Conservation (phyloP, 208 protist species). For the Acanthamoeba divionensis region DNA sequence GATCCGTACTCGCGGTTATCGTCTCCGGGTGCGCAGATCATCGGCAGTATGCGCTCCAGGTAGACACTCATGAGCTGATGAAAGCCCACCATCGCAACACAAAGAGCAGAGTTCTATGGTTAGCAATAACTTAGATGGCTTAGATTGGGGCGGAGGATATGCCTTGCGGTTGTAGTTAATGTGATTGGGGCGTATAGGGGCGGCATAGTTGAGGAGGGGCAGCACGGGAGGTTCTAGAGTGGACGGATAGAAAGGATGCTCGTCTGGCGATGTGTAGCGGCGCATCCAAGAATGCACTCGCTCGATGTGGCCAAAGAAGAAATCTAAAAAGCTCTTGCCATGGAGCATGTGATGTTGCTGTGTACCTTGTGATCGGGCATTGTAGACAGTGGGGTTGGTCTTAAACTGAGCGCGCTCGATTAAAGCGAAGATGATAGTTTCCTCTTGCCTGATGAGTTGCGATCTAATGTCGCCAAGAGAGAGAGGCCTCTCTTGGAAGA, state of each 20-base stretch:
- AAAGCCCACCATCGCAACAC: no score
- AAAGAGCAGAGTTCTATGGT: no score
- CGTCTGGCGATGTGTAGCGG: slow-evolving; percentile 75
- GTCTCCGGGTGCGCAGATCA: slow-evolving; percentile 27
- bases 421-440: slow-evolving; percentile 77
- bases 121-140: no score
- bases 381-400: slow-evolving; percentile 58
- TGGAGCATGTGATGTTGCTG: not conserved
- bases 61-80: slow-evolving; percentile 59
- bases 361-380: not conserved
- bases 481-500: slow-evolving; percentile 62
- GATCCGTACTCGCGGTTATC: slow-evolving; percentile 53
- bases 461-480: slow-evolving; percentile 45
- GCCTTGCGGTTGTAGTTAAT: slow-evolving; percentile 74
- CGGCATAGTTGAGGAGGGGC: slow-evolving; percentile 55
- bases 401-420: slow-evolving; percentile 78
- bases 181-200: slow-evolving; percentile 57
- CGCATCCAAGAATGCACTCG: slow-evolving; percentile 61
- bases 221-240: slow-evolving; percentile 59
- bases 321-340: slow-evolving; percentile 66
- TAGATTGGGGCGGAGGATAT: no score
- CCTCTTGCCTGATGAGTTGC: slow-evolving; percentile 69
- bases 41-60: slow-evolving; percentile 53
- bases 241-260: slow-evolving; percentile 71
- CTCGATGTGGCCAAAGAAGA: slow-evolving; percentile 68